A percentile compares a stretch with the other conserved stretches of the same genome.
Conservation (phyloP, 2,329 filamentous ascomycete species). For the Ophiostoma sp. region DNA sequence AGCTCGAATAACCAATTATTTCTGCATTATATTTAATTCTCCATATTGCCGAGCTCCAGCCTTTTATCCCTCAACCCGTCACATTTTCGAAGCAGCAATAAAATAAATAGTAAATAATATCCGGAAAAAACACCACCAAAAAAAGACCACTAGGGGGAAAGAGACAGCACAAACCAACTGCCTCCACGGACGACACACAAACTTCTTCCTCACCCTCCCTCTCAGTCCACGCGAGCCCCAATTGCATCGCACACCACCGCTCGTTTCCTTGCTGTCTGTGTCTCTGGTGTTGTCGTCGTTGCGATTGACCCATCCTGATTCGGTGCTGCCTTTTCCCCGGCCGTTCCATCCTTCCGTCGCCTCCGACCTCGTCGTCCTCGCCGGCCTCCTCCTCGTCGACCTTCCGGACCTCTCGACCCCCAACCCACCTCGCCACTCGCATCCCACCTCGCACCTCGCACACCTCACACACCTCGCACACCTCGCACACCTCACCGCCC, state of each 20-base stretch:
- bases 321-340: neutral
- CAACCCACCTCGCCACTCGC: constrained; percentile 20
- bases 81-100: constrained; percentile 23
- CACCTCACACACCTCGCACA: neutral
- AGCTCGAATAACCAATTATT: constrained; percentile 4
- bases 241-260: constrained; percentile 10
- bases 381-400: neutral
- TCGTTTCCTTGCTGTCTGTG: neutral
- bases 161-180: neutral
- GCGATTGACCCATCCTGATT: constrained; percentile 1
- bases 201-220: neutral
- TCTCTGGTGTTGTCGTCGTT: constrained; percentile 2
- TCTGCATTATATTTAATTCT: constrained; percentile 21
- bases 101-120: constrained; percentile 10
- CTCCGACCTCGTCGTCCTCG: neutral
- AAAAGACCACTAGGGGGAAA: constrained; percentile 7
- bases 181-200: constrained; percentile 12
- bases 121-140: constrained; percentile 14
- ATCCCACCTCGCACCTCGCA: constrained; percentile 13
- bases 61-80: constrained; percentile 31
- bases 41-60: constrained; percentile 28
- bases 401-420: neutral
- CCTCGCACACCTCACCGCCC: neutral
- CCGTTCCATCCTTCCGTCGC: constrained; percentile 2
- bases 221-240: constrained; percentile 12